Evolutionary conservation across 148 eudicot species (phyloP), one percentile per base, ranked within the genome.

Genomic region (Pouteria glomerata): DNA sequence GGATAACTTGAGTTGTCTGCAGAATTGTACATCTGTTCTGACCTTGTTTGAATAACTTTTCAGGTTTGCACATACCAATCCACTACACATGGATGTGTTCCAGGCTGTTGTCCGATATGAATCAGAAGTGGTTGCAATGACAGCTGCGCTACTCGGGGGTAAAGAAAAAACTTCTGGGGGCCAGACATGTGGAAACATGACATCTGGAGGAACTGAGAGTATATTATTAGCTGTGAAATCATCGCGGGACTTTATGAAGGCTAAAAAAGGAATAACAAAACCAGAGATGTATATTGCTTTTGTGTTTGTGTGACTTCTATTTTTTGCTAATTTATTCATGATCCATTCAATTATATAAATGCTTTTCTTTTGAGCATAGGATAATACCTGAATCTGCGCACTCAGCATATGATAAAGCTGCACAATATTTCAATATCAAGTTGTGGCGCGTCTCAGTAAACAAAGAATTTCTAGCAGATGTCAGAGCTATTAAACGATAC

Each of bases 1-100:
- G 68, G 7, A 24, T 35, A 34, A 35, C 27, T 19, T 34, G n/a
- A 34, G 65, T 34, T 33, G 34, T 59, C 63, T 16, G n/a, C n/a
- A n/a, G n/a, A n/a, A n/a, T 16, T 70, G 23, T 48, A 58, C 58
- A n/a, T 24, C 15, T 62, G n/a, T 26, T 21, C 45, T 26, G 8
- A 56, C 44, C 18, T 21, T 51, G 29, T 48, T 30, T 59, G 31
- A 34, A 47, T 67, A 34, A 30, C 31, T 47, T 76, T 57, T 47
- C 85, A 95, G 99, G 99, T 95, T 92, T 88, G 88, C 99, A 45
- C 99, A 95, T 79, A 95, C 99, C 70, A 95, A 95, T 74, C 99
- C 99, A 53, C 86, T 95, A 77, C 99, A 95, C 85, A 39, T 85
- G 79, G 97, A 92, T 87, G 94, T 95, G 70, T 95, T 95, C 86